Percentiles rank a stretch among this genome's conserved stretches.
phyloP scores from a whole-genome alignment of 2,329 filamentous ascomycete genomes.

The Corniculantispora saksenae region DNA sequence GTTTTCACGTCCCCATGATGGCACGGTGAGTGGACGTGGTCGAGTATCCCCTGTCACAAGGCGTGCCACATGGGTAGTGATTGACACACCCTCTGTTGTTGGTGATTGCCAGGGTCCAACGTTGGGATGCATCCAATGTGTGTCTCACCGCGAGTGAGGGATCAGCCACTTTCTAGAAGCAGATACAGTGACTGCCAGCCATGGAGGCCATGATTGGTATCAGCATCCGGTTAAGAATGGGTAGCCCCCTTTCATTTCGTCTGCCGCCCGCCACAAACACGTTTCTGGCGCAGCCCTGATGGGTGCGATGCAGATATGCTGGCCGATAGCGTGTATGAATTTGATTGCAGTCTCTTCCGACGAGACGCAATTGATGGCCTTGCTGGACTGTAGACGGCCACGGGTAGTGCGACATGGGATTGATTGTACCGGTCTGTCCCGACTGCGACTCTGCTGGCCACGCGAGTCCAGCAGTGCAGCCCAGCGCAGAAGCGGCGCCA shows the following conservation, averaged over 20 bases:
- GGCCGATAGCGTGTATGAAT: background rate
- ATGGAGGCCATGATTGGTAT: constrained; percentile 2
- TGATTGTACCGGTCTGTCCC: constrained; percentile 8
- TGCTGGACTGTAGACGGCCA: background rate
- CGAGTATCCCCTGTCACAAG: constrained; percentile 5
- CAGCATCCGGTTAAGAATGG: constrained; percentile 1
- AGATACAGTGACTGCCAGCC: background rate
- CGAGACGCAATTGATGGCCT: background rate
- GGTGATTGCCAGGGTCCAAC: constrained; percentile 17
- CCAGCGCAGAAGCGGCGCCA: background rate
- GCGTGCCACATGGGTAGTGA: constrained; percentile 2
- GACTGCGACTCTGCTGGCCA: constrained; percentile 12
- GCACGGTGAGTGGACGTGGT: too few species aligned
- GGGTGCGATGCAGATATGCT: background rate
- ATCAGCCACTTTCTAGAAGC: constrained; percentile 19
- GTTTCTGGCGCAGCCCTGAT: background rate
- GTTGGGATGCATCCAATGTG: background rate
- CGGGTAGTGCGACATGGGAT: constrained; percentile 3
- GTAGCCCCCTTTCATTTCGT: constrained; percentile 16
- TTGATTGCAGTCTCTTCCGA: background rate
- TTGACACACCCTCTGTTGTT: constrained; percentile 5
- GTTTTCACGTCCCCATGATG: constrained; percentile 9
- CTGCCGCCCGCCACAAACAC: constrained; percentile 9
- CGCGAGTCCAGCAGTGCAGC: background rate
- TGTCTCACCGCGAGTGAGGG: constrained; percentile 14